Conservation (phyloP, 2,329 filamentous ascomycete species). For the Sporothrix sp. region DNA sequence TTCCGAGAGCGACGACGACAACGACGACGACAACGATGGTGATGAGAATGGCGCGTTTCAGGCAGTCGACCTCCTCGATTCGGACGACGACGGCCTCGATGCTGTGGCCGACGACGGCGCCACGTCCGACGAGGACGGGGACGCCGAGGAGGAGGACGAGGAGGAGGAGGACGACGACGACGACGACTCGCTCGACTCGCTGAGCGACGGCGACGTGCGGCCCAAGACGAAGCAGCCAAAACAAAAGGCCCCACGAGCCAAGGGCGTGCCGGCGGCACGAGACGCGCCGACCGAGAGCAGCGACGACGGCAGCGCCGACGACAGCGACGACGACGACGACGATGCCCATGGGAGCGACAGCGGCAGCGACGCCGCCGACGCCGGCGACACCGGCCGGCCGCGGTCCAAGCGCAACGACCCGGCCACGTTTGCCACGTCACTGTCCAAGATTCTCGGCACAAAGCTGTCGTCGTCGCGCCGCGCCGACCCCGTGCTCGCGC, state of each 20-base stretch:
- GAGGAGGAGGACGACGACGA: slow-evolving; percentile 31
- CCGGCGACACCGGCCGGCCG: too few relatives aligned
- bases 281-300: slow-evolving; percentile 24
- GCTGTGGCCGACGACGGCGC: slow-evolving; percentile 39
- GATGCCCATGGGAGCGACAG: slow-evolving; percentile 26
- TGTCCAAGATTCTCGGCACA: slow-evolving; percentile 83
- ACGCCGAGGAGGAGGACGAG: slow-evolving; percentile 24
- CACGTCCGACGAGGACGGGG: slow-evolving; percentile 20
- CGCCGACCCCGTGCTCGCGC: slow-evolving; percentile 81
- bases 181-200: slow-evolving; percentile 24
- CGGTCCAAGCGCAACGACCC: slow-evolving; percentile 89
- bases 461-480: slow-evolving; percentile 77
- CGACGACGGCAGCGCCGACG: slow-evolving; percentile 26
- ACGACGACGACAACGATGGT: slow-evolving; percentile 26
- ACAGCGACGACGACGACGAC: slow-evolving; percentile 24
- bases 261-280: slow-evolving; percentile 4
- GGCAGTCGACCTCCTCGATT: slow-evolving; percentile 45
- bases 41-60: slow-evolving; percentile 34
- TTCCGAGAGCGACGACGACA: slow-evolving; percentile 40
- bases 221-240: slow-evolving; percentile 31
- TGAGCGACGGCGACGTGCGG: slow-evolving; percentile 22
- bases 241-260: background rate
- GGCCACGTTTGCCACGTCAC: slow-evolving; percentile 79
- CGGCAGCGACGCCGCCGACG: slow-evolving; percentile 32
- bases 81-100: slow-evolving; percentile 47